Base-by-base conservation (phyloP, 169 alveolate genomes). In the Cryptosporidium ryanae region DNA sequence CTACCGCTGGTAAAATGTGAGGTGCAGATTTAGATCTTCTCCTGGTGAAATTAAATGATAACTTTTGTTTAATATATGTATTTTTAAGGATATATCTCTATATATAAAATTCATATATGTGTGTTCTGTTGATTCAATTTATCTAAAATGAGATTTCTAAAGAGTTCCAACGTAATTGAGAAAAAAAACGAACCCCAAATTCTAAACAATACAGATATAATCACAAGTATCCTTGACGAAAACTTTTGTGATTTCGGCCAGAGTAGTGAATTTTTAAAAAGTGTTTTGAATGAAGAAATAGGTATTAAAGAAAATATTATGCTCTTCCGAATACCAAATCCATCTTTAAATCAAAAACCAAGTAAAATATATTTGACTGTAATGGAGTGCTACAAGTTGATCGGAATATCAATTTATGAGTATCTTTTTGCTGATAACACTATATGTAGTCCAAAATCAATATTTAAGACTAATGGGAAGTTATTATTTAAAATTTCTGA, bases 1-100 rank as follows among this genome's bases (percentile, higher is more conserved):
- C 82, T 66, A 66, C 82, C 82, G 82, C 82, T 66, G 52, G 25
- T 66, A 64, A 63, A 66, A 25, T 48, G 64, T 66, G 82, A 66
- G 50, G 82, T 66, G 82, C 82, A 66, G 32, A 25, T 66, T 27
- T n/a, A 48, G 52, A 66, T 66, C n/a, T 48, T 48, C 82, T 44
- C 82, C 65, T 66, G 52, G 48, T 38, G 25, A 29, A 34, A n/a
- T 34, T 31, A 38, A 31, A 25, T 64, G 0, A 38, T 38, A 38
- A 38, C 8, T 38, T 38, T 38, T 38, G 13, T 38, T 38, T 38
- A 10, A 38, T 38, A 0, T 38, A 38, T 0, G 46, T 38, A 38
- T 38, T 10, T 38, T 38, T 38, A 38, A 38, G 8, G 46, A 38
- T 38, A 38, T 38, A 10, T 38, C 8, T 38, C 46, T 38, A 6